phyloP scores from a whole-genome alignment of 352 stramenopile genomes.

The Globisporangium mamillatum region DNA sequence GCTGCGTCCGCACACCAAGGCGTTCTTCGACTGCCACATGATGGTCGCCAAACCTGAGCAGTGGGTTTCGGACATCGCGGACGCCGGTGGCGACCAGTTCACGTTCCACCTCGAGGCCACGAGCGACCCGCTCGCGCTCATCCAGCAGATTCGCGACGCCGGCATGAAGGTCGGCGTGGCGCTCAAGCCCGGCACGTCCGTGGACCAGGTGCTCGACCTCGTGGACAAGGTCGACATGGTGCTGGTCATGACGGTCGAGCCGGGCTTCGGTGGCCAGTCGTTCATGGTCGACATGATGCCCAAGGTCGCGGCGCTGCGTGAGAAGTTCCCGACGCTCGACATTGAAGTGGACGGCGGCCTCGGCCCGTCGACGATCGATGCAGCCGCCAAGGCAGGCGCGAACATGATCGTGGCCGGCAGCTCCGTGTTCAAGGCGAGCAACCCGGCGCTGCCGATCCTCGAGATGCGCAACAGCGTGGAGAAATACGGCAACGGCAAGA shows the following conservation, averaged over 20 bases:
- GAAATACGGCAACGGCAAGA: conserved; percentile 72
- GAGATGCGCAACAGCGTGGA: conserved; percentile 85
- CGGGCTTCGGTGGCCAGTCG: conserved; percentile 95
- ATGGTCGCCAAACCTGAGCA: conserved; percentile 96
- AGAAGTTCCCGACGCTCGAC: conserved; percentile 91
- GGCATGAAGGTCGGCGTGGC: conserved; percentile 95
- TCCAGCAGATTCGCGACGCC: conserved; percentile 80
- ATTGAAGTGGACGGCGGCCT: conserved; percentile 98
- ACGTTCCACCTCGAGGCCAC: conserved; percentile 96
- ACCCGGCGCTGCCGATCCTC: conserved; percentile 72
- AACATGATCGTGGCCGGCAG: conserved; percentile 98
- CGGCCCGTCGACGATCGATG: conserved; percentile 91
- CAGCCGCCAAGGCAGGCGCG: conserved; percentile 90
- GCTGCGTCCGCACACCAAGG: conserved; percentile 80
- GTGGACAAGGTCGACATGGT: conserved; percentile 93
- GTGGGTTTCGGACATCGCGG: conserved; percentile 95
- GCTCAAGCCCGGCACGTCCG: conserved; percentile 93
- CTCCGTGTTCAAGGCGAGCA: conserved; percentile 88
- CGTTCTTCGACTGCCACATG: conserved; percentile 98
- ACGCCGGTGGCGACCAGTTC: conserved; percentile 93
- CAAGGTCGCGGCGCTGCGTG: conserved; percentile 90
- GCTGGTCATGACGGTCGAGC: conserved; percentile 98
- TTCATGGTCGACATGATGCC: conserved; percentile 97
- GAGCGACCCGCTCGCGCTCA: conserved; percentile 60
- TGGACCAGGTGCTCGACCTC: conserved; percentile 83